Evolutionary conservation across 352 stramenopile genomes (phyloP).

Genomic region (Globisporangium solare): DNA sequence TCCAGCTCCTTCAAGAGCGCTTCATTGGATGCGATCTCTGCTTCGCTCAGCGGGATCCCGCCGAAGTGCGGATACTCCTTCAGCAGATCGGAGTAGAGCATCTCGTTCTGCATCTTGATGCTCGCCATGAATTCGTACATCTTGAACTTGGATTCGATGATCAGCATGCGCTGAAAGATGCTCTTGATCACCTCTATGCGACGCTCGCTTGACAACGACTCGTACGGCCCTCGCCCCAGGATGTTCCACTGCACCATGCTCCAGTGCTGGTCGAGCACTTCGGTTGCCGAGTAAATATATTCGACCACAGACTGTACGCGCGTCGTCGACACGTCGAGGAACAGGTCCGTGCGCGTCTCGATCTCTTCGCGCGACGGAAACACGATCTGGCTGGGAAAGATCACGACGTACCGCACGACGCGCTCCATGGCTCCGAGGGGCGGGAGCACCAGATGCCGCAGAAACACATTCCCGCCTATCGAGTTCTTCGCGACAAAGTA

Average conservation of each 20-base stretch:
- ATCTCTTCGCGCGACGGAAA: slow-evolving; percentile 79
- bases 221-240: slow-evolving; percentile 68
- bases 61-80: slow-evolving; percentile 40
- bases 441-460: slow-evolving; percentile 65
- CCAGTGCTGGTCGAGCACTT: slow-evolving; percentile 78
- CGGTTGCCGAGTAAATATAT: slow-evolving; percentile 79
- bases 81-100: slow-evolving; percentile 69
- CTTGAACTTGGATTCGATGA: slow-evolving; percentile 73
- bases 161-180: slow-evolving; percentile 64
- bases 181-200: slow-evolving; percentile 64
- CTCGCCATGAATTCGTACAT: slow-evolving; percentile 81
- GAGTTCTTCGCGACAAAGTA: slow-evolving; percentile 84
- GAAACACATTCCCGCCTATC: slow-evolving; percentile 60
- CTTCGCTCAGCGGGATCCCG: slow-evolving; percentile 38
- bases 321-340: slow-evolving; percentile 68
- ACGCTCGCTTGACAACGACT: slow-evolving; percentile 55
- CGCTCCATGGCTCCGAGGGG: slow-evolving; percentile 60
- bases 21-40: slow-evolving; percentile 40
- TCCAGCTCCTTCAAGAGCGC: slow-evolving; percentile 35
- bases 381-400: slow-evolving; percentile 69
- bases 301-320: slow-evolving; percentile 72
- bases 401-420: slow-evolving; percentile 68
- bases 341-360: slow-evolving; percentile 67
- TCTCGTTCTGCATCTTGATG: slow-evolving; percentile 83
- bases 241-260: slow-evolving; percentile 89